Base-by-base conservation (phyloP, 2,329 filamentous ascomycete species). In the Fusarium nodosum region DNA sequence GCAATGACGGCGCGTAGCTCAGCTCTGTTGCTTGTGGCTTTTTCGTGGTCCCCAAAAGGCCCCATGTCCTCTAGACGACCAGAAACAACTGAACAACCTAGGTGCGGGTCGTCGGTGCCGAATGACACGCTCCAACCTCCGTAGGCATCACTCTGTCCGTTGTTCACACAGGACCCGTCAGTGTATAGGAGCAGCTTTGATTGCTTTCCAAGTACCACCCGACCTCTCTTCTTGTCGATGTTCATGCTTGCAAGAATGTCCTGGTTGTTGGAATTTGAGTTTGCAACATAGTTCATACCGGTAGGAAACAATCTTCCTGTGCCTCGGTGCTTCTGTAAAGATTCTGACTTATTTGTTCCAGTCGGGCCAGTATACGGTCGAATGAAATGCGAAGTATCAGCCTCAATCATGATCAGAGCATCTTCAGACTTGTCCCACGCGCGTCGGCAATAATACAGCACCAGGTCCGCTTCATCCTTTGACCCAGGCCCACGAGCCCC, bases 311-410 rank as follows among this genome's bases (percentile, higher is more conserved):
- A 18, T 11, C 34, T 3, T n/a, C 34, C 46, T 5, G 31, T 34
- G 1, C 46, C 46, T 48, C 16, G 7, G 6, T 16, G 15, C 7
- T 20, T 48, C 7, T 7, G 2, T 10, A 34, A 10, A 8, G n/a
- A 3, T 7, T 33, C 2, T 8, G 28, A 1, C 10, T 18, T 3
- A 0, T 6, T 33, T 2, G 3, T 18, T 16, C 7, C 4, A 12
- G n/a, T 0, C 6, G 7, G 11, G 5, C 7, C 2, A n/a, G 7
- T 12, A 20, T 48, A 13, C 2, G 4, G 10, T 8, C 20, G 46
- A 18, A 13, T 15, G 12, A 18, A 48, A 10, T 34, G 16, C 10
- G 30, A 9, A 4, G 46, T 48, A 13, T 48, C 30, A 0, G 7
- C 3, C 13, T 48, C 45, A 10, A 47, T 13, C 11, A 18, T 48